These are phyloP conservation scores for Nothophytophthora sp. DNA, from an alignment of 352 stramenopile species.

Conservation along the genomic window DNA sequence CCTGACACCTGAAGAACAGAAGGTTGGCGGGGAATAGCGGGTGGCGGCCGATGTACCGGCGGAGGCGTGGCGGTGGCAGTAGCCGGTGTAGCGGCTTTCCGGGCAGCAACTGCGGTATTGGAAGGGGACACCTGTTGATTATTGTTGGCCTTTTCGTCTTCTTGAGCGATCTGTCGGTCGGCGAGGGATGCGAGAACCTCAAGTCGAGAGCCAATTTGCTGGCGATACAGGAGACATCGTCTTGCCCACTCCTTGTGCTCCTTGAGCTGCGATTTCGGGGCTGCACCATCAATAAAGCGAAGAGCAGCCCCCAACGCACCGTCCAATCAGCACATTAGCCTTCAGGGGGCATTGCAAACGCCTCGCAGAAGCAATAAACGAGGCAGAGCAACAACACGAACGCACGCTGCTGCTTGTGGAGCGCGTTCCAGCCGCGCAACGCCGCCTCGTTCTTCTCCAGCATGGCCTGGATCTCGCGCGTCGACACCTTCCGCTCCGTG, in stretches of 20 bases:
- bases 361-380: neutral
- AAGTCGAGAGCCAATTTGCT: slow-evolving; percentile 74
- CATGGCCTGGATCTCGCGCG: slow-evolving; percentile 75
- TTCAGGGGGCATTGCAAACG: no score
- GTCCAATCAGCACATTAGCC: no score
- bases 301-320: neutral
- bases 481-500: slow-evolving; percentile 53
- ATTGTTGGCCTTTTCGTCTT: slow-evolving; percentile 38
- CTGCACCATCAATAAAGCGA: slow-evolving; percentile 17
- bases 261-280: slow-evolving; percentile 41
- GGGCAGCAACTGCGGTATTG: slow-evolving; percentile 7
- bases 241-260: slow-evolving; percentile 81
- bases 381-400: slow-evolving; percentile 1
- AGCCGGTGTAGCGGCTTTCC: slow-evolving; percentile 4
- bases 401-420: slow-evolving; percentile 79
- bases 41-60: slow-evolving; percentile 6
- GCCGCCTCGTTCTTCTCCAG: slow-evolving; percentile 87
- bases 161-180: slow-evolving; percentile 76
- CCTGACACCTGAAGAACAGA: slow-evolving; percentile 15
- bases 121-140: slow-evolving; percentile 5
- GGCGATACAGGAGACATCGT: slow-evolving; percentile 58
- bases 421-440: slow-evolving; percentile 68
- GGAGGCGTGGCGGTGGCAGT: slow-evolving; percentile 1
- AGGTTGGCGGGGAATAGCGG: slow-evolving; percentile 3
- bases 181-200: slow-evolving; percentile 78